Evolutionary conservation across 148 eudicot genomes (phyloP).

Genomic region (Camellia sinensis): DNA sequence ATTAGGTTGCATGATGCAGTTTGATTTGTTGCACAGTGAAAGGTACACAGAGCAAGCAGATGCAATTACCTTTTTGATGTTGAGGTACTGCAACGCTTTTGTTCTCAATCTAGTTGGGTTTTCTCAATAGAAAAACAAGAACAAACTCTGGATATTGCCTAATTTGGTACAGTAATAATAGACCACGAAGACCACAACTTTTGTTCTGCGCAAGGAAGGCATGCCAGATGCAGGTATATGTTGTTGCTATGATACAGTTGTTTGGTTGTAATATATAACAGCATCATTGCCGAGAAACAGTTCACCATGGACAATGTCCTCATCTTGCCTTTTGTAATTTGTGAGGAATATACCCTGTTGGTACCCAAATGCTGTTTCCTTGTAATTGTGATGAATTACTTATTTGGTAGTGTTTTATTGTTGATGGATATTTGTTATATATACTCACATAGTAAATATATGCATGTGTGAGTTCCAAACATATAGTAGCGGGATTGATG

Average conservation of each 20-base stretch:
- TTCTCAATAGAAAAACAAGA: not conserved
- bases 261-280: conserved; percentile 7
- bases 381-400: conserved; percentile 10
- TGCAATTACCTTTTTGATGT: conserved; percentile 84
- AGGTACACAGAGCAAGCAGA: conserved; percentile 90
- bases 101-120: not conserved
- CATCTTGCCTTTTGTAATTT: conserved; percentile 18
- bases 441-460: not conserved
- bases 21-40: conserved; percentile 40
- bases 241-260: not conserved
- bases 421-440: not conserved
- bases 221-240: conserved; percentile 77
- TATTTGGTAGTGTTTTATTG: not conserved
- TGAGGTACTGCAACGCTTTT: conserved; percentile 47
- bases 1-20: conserved; percentile 27
- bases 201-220: conserved; percentile 71
- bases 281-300: conserved; percentile 4
- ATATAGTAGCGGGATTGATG: not conserved
- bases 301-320: not conserved
- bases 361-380: not conserved
- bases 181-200: conserved; percentile 87
- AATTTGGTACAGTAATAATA: conserved; percentile 24
- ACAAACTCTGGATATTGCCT: not conserved
- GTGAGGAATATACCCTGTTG: conserved; percentile 7
- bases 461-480: not conserved